A percentile compares a stretch with the other conserved stretches of the same genome.
phyloP scores from a whole-genome alignment of 2,329 filamentous ascomycete species.

The Rhynchosporium agropyri region DNA sequence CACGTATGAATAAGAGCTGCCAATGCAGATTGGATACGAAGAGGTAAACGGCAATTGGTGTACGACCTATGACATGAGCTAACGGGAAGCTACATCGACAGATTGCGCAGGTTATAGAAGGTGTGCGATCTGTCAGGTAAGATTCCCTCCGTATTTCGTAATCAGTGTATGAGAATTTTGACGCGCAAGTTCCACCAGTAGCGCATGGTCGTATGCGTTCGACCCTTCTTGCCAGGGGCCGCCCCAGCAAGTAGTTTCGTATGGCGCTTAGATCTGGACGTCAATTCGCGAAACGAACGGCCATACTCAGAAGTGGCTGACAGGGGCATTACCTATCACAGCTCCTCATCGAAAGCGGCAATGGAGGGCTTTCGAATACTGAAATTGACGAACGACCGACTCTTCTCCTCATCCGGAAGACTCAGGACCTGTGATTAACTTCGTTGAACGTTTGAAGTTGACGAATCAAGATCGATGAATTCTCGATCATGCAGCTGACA shows the following conservation, averaged over 20 bases:
- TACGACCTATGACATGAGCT: constrained; percentile 14
- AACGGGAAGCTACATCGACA: constrained; percentile 13
- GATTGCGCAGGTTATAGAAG: constrained; percentile 5
- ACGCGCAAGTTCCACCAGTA: constrained; percentile 16
- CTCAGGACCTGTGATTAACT: constrained; percentile 6
- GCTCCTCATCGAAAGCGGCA: constrained; percentile 30
- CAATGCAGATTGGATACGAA: background rate
- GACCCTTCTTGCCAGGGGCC: constrained; percentile 8
- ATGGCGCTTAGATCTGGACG: constrained; percentile 28
- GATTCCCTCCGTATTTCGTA: constrained; percentile 6
- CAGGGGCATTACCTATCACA: constrained; percentile 21
- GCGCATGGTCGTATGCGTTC: background rate
- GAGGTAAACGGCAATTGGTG: background rate
- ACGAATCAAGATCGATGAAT: constrained; percentile 12
- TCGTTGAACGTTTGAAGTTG: background rate
- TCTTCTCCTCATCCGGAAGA: constrained; percentile 1
- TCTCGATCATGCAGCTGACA: constrained; percentile 36
- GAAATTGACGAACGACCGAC: background rate
- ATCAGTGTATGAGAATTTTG: constrained; percentile 8
- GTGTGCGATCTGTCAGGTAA: constrained; percentile 11
- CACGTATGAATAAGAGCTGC: constrained; percentile 10
- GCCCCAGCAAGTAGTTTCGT: constrained; percentile 10
- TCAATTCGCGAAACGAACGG: constrained; percentile 23
- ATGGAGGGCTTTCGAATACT: constrained; percentile 14
- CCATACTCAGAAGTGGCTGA: constrained; percentile 10